Percentiles rank a stretch among this genome's conserved stretches.
Conservation (phyloP, 1,284 basidiomycete genomes). For the Termitomyces sp. region DNA sequence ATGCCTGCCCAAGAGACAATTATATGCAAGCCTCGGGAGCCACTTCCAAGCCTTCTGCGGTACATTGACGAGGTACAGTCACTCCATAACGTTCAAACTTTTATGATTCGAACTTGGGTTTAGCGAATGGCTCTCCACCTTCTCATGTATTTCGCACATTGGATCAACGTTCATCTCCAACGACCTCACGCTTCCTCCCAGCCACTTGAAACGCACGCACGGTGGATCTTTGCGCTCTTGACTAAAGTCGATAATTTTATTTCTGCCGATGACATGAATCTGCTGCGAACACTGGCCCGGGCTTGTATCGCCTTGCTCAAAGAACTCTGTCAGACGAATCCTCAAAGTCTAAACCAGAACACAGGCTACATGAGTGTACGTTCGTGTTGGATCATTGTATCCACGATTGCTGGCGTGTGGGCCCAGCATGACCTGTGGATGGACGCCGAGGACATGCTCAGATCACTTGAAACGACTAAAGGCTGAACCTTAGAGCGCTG, state of each 20-base stretch:
- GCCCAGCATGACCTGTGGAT: constrained; percentile 83
- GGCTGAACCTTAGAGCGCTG: constrained; percentile 1
- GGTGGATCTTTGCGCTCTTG: constrained; percentile 84
- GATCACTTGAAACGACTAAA: constrained; percentile 15
- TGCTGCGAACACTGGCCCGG: constrained; percentile 74
- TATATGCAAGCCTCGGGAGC: constrained; percentile 38
- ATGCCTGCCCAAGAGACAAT: constrained; percentile 11
- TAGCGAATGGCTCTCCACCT: constrained; percentile 70
- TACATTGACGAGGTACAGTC: constrained; percentile 57
- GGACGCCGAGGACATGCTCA: constrained; percentile 58
- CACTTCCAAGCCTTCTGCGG: constrained; percentile 50
- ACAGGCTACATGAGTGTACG: constrained; percentile 38
- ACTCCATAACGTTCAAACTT: background rate
- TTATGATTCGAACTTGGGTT: constrained; percentile 9
- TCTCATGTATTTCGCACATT: constrained; percentile 78
- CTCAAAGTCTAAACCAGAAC: constrained; percentile 4
- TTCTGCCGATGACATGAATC: constrained; percentile 73
- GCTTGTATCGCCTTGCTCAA: constrained; percentile 60
- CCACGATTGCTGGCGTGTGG: constrained; percentile 75
- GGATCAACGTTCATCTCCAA: constrained; percentile 63
- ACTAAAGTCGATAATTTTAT: constrained; percentile 69
- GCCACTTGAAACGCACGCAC: constrained; percentile 62
- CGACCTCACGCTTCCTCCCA: constrained; percentile 35
- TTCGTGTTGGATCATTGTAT: constrained; percentile 83
- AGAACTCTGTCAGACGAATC: constrained; percentile 27